phyloP scores from a whole-genome alignment of 2,329 filamentous ascomycete species.

The Phyllosticta paracitricarpa region DNA sequence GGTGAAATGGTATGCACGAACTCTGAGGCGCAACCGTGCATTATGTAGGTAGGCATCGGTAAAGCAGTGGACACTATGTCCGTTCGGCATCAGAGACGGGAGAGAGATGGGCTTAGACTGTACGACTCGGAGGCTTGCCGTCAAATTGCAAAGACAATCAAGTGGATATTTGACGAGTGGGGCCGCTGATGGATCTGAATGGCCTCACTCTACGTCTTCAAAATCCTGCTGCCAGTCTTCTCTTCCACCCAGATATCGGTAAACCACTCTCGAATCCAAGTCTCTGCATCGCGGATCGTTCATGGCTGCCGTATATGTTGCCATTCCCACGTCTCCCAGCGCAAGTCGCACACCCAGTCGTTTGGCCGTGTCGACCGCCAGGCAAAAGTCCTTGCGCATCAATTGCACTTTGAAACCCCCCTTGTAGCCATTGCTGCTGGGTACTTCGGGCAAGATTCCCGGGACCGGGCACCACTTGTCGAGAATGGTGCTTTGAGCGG shows the following conservation, averaged over 20 bases:
- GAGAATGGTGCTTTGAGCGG: constrained; percentile 43
- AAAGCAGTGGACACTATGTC: background rate
- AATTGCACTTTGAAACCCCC: constrained; percentile 50
- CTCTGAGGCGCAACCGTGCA: background rate
- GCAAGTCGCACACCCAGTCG: constrained; percentile 41
- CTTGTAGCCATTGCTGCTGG: constrained; percentile 37
- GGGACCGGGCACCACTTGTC: constrained; percentile 45
- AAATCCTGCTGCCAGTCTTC: constrained; percentile 38
- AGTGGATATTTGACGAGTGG: background rate
- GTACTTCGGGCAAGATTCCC: constrained; percentile 21
- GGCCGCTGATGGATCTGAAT: background rate
- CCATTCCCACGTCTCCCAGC: constrained; percentile 40
- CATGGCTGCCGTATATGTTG: constrained; percentile 43
- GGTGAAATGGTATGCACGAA: no score
- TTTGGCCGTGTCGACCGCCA: constrained; percentile 47
- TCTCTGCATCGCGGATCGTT: constrained; percentile 43
- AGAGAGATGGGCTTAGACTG: background rate
- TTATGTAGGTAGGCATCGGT: background rate
- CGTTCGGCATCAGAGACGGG: background rate
- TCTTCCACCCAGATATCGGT: constrained; percentile 44
- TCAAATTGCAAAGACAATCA: background rate
- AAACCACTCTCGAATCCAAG: constrained; percentile 48
- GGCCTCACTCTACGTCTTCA: constrained; percentile 3
- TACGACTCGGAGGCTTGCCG: background rate
- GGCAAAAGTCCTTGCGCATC: constrained; percentile 49